Conservation (phyloP, 176 grass and related monocot genomes). For the Zizania latifolia region DNA sequence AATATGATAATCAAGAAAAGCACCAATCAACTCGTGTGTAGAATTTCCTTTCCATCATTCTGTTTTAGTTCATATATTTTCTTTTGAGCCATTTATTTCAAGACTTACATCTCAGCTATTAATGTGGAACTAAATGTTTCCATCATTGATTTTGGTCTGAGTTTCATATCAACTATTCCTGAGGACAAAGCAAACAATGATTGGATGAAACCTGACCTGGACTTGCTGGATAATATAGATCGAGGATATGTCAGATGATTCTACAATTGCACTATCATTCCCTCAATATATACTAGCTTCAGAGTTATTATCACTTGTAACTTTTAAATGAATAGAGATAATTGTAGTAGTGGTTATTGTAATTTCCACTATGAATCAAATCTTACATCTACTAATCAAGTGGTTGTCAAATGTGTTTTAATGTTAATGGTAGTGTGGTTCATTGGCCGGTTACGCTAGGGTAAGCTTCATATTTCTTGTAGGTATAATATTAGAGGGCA, state of each 20-base stretch:
- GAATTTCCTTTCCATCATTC: not conserved
- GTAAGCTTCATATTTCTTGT: too few species aligned
- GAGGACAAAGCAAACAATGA: too few species aligned
- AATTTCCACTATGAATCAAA: not conserved
- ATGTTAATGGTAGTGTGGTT: too few species aligned
- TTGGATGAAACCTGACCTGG: too few species aligned
- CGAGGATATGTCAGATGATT: not conserved
- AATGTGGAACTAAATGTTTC: slow-evolving; percentile 3
- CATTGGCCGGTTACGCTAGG: too few species aligned
- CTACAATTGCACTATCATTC: too few species aligned
- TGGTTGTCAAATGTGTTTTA: too few species aligned
- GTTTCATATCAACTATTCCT: too few species aligned
- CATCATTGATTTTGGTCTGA: slow-evolving; percentile 93
- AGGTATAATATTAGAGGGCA: too few species aligned
- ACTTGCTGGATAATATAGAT: not conserved
- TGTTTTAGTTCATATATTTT: not conserved
- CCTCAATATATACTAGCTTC: not conserved
- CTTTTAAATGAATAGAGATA: not conserved
- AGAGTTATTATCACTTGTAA: not conserved
- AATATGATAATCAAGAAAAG: slow-evolving; percentile 83
- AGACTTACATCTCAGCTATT: not conserved
- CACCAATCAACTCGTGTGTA: slow-evolving; percentile 52
- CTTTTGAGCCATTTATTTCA: not conserved
- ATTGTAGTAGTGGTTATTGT: not conserved
- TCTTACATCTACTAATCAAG: too few species aligned